These are phyloP conservation scores for Nectriaceae sp. DNA, from an alignment of 2,329 filamentous ascomycete species.

Conservation along the genomic window DNA sequence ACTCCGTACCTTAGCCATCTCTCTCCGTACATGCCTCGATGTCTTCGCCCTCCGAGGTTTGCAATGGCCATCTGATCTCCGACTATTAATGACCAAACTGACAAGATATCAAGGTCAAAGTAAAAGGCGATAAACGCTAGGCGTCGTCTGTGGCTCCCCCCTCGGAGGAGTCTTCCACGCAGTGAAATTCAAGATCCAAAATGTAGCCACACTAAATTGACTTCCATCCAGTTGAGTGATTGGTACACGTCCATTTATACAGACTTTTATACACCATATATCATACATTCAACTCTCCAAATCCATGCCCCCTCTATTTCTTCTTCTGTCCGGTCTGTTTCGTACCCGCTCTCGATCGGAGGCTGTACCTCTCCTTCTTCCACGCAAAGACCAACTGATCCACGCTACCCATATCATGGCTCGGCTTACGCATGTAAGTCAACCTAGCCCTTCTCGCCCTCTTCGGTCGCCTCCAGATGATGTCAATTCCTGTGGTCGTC, in stretches of 20 bases:
- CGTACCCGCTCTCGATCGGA: constrained; percentile 36
- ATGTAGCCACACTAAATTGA: too few species aligned
- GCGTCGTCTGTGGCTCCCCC: too few species aligned
- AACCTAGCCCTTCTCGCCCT: constrained; percentile 83
- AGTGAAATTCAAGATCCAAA: too few species aligned
- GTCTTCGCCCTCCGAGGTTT: too few species aligned
- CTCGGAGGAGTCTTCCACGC: too few species aligned
- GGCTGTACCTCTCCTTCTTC: constrained; percentile 47
- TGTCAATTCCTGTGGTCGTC: constrained; percentile 86
- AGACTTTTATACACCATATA: constrained; percentile 28
- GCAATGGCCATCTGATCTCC: too few species aligned
- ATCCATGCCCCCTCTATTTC: constrained; percentile 10
- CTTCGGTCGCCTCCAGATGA: constrained; percentile 85
- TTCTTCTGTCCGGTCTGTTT: constrained; percentile 28
- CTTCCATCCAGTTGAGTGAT: too few species aligned
- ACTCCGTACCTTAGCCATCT: too few species aligned
- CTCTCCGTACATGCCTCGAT: too few species aligned
- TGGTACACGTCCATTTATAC: constrained; percentile 21
- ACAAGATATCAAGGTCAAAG: too few species aligned
- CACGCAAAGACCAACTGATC: constrained; percentile 69
- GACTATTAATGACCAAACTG: too few species aligned
- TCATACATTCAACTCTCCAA: constrained; percentile 29
- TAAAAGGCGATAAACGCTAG: too few species aligned
- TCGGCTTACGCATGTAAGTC: constrained; percentile 87
- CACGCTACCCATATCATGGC: constrained; percentile 85